Evolutionary conservation across 2,329 filamentous ascomycete genomes (phyloP), one percentile per base, ranked within the genome.

Genomic region (Trichoderma afroharzianum): DNA sequence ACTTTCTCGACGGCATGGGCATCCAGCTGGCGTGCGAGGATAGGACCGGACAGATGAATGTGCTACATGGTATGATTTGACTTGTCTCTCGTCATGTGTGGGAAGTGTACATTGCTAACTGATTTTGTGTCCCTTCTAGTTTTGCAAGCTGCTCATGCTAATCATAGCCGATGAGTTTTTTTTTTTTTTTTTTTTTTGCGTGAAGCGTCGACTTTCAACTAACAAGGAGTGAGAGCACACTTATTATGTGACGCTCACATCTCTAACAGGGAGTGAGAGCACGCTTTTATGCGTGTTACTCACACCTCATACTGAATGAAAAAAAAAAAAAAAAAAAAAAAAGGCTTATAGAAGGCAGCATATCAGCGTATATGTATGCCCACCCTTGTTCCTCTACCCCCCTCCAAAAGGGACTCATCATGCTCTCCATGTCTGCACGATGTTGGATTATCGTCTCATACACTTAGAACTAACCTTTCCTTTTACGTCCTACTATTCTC

Each of bases 11-110:
- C 64, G 88, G 89, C 3, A 88, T 87, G n/a, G 84, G 85, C 61
- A 81, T 91, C 71, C 89, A 91, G 77, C 81, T 91, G 76, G 89
- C 89, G 26, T 91, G 90, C 74, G 88, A 88, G 79, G 88, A 90
- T 78, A 85, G 88, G 69, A 80, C 83, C 30, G 87, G 88, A 14
- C 89, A 91, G 80, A 78, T 83, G 71, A 84, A 84, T 69, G 82
- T 89, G 39, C 78, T 91, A 68, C 81, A 84, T 63, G 83, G 87
- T 89, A 58, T 24, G 87, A 84, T 61, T 32, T 24, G 87, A 83
- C n/a, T 57, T 6, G 2, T 1, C 28, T n/a, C 2, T 6, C 14
- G 21, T 6, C 11, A 18, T 53, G 5, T 33, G 12, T 36, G 24
- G 8, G n/a, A n/a, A 68, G 6, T n/a, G 15, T 14, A 1, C 28